Percentiles rank a stretch among this genome's conserved stretches.
Evolutionary conservation across 1,284 basidiomycete species (phyloP).

Genomic region (Neonothopanus nambi): DNA sequence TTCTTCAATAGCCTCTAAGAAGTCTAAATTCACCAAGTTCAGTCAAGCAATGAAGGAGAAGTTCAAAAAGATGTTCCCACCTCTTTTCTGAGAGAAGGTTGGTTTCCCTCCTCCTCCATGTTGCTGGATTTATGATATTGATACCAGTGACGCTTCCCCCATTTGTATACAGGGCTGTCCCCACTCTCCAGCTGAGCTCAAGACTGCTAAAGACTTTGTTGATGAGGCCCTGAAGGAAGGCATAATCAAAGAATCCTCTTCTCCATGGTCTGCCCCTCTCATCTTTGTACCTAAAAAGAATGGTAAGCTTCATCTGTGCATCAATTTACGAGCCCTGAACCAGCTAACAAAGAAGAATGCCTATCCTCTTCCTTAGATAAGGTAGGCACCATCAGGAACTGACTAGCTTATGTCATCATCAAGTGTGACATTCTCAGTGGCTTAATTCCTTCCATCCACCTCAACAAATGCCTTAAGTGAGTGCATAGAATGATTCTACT

Average conservation of each 20-base stretch:
- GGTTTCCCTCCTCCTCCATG: background rate
- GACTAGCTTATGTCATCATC: no score
- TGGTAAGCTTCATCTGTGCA: background rate
- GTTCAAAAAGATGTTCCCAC: background rate
- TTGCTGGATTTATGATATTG: background rate
- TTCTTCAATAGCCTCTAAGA: no score
- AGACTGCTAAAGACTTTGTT: background rate
- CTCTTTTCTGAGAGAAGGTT: background rate
- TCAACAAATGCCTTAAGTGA: no score
- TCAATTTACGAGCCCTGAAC: background rate
- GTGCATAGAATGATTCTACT: no score
- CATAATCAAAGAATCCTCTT: background rate
- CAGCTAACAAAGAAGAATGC: background rate
- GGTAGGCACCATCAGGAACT: no score
- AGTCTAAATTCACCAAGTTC: background rate
- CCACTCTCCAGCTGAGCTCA: background rate
- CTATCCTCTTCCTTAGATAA: constrained; percentile 3
- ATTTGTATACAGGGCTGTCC: background rate
- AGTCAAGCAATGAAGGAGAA: background rate
- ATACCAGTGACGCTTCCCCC: background rate
- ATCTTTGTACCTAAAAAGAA: background rate
- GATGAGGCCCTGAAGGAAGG: background rate
- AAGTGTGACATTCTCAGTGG: no score
- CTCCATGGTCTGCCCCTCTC: background rate
- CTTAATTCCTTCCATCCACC: no score